Evolutionary conservation across 73 alveolate genomes (phyloP).

Genomic region (Breviolum minutum): DNA sequence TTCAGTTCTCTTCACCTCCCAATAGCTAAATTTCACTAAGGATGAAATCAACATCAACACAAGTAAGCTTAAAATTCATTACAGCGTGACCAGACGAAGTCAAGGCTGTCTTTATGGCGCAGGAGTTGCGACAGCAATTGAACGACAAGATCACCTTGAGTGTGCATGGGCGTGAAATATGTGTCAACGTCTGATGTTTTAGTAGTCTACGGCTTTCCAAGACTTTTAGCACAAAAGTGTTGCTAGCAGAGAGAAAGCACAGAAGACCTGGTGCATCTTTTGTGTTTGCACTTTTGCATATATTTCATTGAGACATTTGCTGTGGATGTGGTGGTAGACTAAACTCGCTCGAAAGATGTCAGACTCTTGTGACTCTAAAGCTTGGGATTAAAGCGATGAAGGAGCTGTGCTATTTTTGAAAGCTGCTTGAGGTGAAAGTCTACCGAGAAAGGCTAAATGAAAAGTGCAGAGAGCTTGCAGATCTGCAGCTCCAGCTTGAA

Average conservation of each 20-base stretch:
- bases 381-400: neutral
- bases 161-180: neutral
- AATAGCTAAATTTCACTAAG: too few relatives aligned
- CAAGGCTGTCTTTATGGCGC: neutral
- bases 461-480: slow-evolving; percentile 36
- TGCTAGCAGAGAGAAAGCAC: neutral
- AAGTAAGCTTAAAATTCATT: too few relatives aligned
- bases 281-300: too few relatives aligned
- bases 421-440: slow-evolving; percentile 45
- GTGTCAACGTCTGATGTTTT: neutral
- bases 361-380: neutral
- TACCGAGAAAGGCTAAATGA: slow-evolving; percentile 49
- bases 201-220: neutral
- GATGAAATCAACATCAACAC: too few relatives aligned
- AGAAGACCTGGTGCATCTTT: too few relatives aligned
- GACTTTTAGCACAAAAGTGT: neutral
- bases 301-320: too few relatives aligned
- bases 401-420: neutral
- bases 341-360: too few relatives aligned
- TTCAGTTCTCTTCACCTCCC: too few relatives aligned
- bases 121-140: slow-evolving; percentile 88
- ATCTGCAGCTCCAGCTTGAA: slow-evolving; percentile 79
- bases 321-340: too few relatives aligned
- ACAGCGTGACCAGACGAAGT: too few relatives aligned
- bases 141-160: slow-evolving; percentile 89